A percentile compares a stretch with the other conserved stretches of the same genome.
Conservation (phyloP, 2,329 filamentous ascomycete genomes). For the Allantophomopsis lycopodina region DNA sequence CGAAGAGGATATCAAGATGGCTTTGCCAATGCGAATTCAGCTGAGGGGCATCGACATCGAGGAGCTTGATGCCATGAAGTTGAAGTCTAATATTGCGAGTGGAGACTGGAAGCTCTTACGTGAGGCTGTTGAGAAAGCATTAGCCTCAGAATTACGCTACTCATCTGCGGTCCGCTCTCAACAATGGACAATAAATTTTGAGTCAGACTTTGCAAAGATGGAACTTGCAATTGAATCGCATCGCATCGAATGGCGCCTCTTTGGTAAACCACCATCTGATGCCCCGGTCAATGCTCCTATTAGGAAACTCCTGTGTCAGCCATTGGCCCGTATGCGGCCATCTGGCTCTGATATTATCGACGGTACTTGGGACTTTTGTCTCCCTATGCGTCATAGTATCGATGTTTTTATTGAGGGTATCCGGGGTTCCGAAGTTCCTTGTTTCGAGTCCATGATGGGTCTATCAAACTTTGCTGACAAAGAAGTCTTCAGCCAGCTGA, state of each 20-base stretch:
- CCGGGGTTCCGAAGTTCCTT: constrained; percentile 10
- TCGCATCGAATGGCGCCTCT: constrained; percentile 30
- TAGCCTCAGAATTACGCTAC: constrained; percentile 20
- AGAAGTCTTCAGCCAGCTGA: constrained; percentile 25
- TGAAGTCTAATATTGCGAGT: constrained; percentile 3
- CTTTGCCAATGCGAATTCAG: constrained; percentile 25
- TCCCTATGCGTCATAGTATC: constrained; percentile 22
- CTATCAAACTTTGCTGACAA: constrained; percentile 2
- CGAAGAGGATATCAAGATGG: constrained; percentile 23
- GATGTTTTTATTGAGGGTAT: constrained; percentile 21
- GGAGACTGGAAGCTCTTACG: constrained; percentile 19
- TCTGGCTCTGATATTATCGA: constrained; percentile 15
- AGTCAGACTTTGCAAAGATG: constrained; percentile 22
- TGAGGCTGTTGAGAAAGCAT: constrained; percentile 15
- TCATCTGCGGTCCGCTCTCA: constrained; percentile 18
- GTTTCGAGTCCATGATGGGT: constrained; percentile 9
- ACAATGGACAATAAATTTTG: constrained; percentile 27
- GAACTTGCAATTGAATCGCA: constrained; percentile 21
- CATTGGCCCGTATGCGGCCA: constrained; percentile 31
- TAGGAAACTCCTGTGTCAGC: constrained; percentile 26
- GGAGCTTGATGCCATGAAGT: constrained; percentile 8
- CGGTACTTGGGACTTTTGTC: constrained; percentile 29
- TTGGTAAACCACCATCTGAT: constrained; percentile 23
- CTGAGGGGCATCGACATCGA: constrained; percentile 16
- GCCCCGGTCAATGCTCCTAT: constrained; percentile 23